Evolutionary conservation across 202 grass and related monocot species (phyloP), one percentile per base, ranked within the genome.

Genomic region (Bolboschoenoplectus hybrid): DNA sequence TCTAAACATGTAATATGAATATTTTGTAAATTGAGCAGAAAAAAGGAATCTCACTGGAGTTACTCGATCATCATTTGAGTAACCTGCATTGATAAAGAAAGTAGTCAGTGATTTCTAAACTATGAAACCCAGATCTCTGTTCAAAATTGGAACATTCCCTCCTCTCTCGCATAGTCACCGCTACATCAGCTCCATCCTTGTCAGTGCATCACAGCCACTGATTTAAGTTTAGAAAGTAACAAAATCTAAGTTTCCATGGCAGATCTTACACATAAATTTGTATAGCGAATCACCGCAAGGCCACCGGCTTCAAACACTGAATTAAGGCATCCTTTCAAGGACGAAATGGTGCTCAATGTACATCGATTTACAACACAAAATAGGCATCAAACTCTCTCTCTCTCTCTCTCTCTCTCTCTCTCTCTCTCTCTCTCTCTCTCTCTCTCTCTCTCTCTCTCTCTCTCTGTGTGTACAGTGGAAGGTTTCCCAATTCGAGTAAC

Each of bases 61-160:
- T 57, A 53, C 63, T 84, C 65, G 63, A 84, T 84, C 82, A 38
- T 84, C 82, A 20, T 49, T 71, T 11, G 66, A 84, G 9, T 20
- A 40, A 84, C 82, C 82, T 84, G 46, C 65, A 84, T 69, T 68
- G 7, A 69, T 57, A 82, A 11, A 67, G 7, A 43, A 19, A 60
- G 35, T 19, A 60, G 8, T 61, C 36, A 80, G 62, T 67, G 35
- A 64, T 66, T 67, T 67, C 17, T 41, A 26, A 67, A 82, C n/a
- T 66, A 63, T 26, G 1, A 84, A 70, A 84, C 26, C 17, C 65
- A 84, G 82, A 84, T 84, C 46, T 57, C 63, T 34, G 71, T 53
- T 41, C 3, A 80, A 80, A 20, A 12, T 19, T 16, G 10, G 7
- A 58, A 80, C n/a, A 34, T 7, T 46, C 36, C 16, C 38, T 41